Base-by-base conservation (phyloP, 129 eudicot genomes). In the Lactuca sativa region DNA sequence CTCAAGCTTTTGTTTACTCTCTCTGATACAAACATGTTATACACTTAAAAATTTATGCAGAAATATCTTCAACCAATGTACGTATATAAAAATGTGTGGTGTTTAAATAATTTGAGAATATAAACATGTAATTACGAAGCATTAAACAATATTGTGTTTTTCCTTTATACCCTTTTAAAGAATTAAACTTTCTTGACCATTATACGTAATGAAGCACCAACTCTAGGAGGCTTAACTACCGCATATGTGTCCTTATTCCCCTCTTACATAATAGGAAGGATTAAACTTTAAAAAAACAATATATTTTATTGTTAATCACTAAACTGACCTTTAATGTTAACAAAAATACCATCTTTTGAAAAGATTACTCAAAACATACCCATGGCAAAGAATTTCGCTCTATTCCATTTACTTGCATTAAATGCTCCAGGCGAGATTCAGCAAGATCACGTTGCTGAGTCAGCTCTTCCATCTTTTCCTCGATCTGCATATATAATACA, bases 401-500 rank as follows among this genome's bases (percentile, higher is more conserved):
- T 49, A 72, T 51, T 67, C 87, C 71, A n/a, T 74, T 69, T 51
- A 82, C 70, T 47, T 17, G 78, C 41, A 92, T 57, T 67, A 89
- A 56, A 69, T 82, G 74, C 58, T 88, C 84, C 14, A 84, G 62
- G 53, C 79, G 89, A 56, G 88, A 81, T 67, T 82, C 95, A 80
- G 95, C 95, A 37, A 78, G 74, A 75, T 92, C 95, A 33, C 95
- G 91, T 71, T 92, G 95, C 30, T 62, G 78, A 61, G 83, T 92
- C 70, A 92, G 56, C 44, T 89, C 91, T 65, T 69, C 80, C 9
- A 86, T 92, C 76, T 89, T 91, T 67, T 66, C 80, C 43, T 64
- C 88, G 96, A 89, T 89, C 96, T 92, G 80, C 37, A 56, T 33
- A 63, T 37, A 49, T 54, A 73, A 56, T 51, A 21, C 17, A 48